These are phyloP conservation scores for Didymella exigua DNA, from an alignment of 2,329 filamentous ascomycete genomes.

Conservation along the genomic window DNA sequence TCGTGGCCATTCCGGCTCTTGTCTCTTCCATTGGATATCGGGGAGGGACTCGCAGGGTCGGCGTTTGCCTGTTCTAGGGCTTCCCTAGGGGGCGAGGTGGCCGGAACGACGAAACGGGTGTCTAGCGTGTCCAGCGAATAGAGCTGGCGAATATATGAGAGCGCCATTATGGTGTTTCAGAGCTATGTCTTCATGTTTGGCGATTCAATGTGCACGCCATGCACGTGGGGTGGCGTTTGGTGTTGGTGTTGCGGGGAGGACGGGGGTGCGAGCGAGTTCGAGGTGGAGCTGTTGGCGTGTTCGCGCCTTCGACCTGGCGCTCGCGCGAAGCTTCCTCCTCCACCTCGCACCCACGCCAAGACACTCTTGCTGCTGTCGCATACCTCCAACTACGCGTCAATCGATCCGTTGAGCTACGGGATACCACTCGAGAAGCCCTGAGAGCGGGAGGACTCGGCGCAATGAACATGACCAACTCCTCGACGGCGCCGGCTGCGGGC, in stretches of 20 bases:
- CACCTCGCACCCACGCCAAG: slow-evolving; percentile 23
- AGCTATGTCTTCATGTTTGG: slow-evolving; percentile 31
- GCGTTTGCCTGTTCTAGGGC: slow-evolving; percentile 42
- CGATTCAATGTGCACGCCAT: background rate
- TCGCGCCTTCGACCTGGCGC: slow-evolving; percentile 11
- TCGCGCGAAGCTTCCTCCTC: slow-evolving; percentile 28
- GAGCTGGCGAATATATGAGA: slow-evolving; percentile 58
- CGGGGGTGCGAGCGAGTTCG: slow-evolving; percentile 16
- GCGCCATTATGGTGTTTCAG: slow-evolving; percentile 38
- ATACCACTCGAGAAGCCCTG: background rate
- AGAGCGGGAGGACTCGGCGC: slow-evolving; percentile 23
- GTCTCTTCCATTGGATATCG: slow-evolving; percentile 31
- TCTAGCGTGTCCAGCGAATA: slow-evolving; percentile 73
- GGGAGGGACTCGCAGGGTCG: slow-evolving; percentile 40
- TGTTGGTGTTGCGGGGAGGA: slow-evolving; percentile 13
- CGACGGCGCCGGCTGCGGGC: slow-evolving; percentile 48
- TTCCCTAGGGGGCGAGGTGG: slow-evolving; percentile 65
- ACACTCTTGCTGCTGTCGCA: slow-evolving; percentile 6
- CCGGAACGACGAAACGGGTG: slow-evolving; percentile 73
- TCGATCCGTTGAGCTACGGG: background rate
- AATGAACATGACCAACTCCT: slow-evolving; percentile 47
- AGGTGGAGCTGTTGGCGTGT: slow-evolving; percentile 20
- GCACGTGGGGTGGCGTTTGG: slow-evolving; percentile 16
- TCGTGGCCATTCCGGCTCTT: slow-evolving; percentile 40
- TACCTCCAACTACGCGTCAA: slow-evolving; percentile 35